A percentile compares a stretch with the other conserved stretches of the same genome.
Evolutionary conservation across 2,329 filamentous ascomycete genomes (phyloP).

Genomic region (Curvularia sp.): DNA sequence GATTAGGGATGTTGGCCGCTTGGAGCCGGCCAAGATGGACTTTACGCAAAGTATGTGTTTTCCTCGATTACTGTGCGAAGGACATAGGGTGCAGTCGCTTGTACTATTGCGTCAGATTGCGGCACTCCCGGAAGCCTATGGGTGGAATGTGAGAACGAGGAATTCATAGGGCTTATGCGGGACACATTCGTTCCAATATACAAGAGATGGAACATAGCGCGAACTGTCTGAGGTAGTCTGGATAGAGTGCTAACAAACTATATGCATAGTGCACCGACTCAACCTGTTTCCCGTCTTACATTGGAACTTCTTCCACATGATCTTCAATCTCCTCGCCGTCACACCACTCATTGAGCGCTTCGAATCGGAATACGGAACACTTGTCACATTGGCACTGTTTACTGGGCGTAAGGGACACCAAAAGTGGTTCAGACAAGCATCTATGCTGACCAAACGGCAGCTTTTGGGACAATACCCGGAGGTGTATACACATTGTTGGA

Average conservation of each 20-base stretch:
- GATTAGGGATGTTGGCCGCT: constrained; percentile 77
- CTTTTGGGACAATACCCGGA: constrained; percentile 70
- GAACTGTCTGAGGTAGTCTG: not conserved
- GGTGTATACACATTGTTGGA: constrained; percentile 82
- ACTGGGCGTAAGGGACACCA: constrained; percentile 74
- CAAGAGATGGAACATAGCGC: not conserved
- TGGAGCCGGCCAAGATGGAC: constrained; percentile 79
- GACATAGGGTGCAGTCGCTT: not conserved
- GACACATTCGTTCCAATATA: not conserved
- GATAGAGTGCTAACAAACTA: constrained; percentile 22
- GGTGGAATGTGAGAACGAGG: not conserved
- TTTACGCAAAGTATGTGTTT: constrained; percentile 70
- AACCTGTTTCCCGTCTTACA: constrained; percentile 94
- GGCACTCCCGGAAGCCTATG: constrained; percentile 7
- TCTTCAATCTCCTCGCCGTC: constrained; percentile 80
- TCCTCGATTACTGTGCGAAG: not conserved
- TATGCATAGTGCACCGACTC: constrained; percentile 77
- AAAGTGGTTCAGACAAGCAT: constrained; percentile 58
- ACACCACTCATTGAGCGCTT: constrained; percentile 92
- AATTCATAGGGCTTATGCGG: not conserved
- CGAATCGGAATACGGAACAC: constrained; percentile 88
- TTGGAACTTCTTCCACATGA: constrained; percentile 76
- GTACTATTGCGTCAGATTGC: not conserved
- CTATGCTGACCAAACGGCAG: constrained; percentile 38
- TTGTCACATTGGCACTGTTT: constrained; percentile 86